These are phyloP conservation scores for Leptoxyphium fumago DNA, from an alignment of 2,329 filamentous ascomycete genomes.

Conservation along the genomic window DNA sequence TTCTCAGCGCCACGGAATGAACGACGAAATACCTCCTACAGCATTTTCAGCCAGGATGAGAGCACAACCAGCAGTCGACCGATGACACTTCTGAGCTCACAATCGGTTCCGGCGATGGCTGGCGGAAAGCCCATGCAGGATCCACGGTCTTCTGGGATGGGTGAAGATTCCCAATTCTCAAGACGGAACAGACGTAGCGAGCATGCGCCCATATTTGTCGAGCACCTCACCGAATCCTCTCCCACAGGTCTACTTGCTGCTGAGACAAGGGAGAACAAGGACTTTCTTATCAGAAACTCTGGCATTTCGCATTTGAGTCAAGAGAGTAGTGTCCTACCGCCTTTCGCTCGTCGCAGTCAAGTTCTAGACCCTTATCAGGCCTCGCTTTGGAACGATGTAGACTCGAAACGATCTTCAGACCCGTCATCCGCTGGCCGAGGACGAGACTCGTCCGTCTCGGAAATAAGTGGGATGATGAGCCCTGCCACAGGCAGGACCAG, in stretches of 20 bases:
- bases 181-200: constrained; percentile 18
- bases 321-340: constrained; percentile 17
- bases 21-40: constrained; percentile 14
- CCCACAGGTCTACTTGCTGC: constrained; percentile 23
- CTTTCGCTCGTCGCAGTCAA: constrained; percentile 21
- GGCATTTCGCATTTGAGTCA: constrained; percentile 11
- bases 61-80: neutral
- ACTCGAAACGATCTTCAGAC: constrained; percentile 13
- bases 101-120: neutral
- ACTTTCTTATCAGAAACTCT: constrained; percentile 30
- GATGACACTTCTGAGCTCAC: neutral
- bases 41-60: neutral
- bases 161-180: constrained; percentile 17
- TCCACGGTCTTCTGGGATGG: neutral
- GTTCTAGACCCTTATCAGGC: constrained; percentile 16
- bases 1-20: constrained; percentile 45
- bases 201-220: constrained; percentile 45
- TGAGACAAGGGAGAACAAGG: constrained; percentile 32
- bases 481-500: neutral
- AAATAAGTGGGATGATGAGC: neutral
- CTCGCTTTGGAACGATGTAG: constrained; percentile 12
- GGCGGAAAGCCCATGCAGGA: neutral
- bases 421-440: constrained; percentile 6
- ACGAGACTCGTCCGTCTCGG: neutral
- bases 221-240: constrained; percentile 40